phyloP scores from a whole-genome alignment of 331 rosid genomes.

The Quercus tomentella region DNA sequence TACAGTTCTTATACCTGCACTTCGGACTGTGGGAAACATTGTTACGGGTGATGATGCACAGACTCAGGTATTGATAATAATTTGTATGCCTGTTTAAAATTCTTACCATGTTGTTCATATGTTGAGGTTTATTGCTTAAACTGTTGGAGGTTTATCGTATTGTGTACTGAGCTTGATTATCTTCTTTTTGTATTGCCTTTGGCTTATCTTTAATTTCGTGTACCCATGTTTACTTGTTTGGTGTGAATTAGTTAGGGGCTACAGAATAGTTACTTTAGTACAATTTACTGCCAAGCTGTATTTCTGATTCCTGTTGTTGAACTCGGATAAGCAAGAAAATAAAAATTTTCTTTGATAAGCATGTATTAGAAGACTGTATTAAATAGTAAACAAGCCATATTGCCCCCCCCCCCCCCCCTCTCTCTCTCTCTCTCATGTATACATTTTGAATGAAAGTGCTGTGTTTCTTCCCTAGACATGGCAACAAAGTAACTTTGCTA shows the following conservation, averaged over 20 bases:
- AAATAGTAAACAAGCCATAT: neutral
- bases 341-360: neutral
- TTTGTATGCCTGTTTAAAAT: neutral
- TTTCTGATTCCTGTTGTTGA: neutral
- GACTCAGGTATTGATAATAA: slow-evolving; percentile 48
- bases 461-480: neutral
- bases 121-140: neutral
- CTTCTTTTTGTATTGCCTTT: neutral
- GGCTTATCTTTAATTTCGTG: neutral
- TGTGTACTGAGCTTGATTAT: neutral
- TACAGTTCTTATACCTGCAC: slow-evolving; percentile 58
- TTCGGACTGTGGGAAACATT: slow-evolving; percentile 62
- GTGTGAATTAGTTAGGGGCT: neutral
- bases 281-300: neutral
- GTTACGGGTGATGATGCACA: slow-evolving; percentile 64
- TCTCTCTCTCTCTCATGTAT: neutral
- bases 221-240: neutral
- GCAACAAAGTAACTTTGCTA: slow-evolving; percentile 1
- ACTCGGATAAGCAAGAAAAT: neutral
- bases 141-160: neutral
- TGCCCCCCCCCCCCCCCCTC: neutral
- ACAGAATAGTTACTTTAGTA: neutral
- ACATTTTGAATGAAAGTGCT: neutral
- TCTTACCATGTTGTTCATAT: neutral
- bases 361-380: neutral